These are phyloP conservation scores for Cercophora sp. DNA, from an alignment of 495 filamentous ascomycete species.

Conservation along the genomic window DNA sequence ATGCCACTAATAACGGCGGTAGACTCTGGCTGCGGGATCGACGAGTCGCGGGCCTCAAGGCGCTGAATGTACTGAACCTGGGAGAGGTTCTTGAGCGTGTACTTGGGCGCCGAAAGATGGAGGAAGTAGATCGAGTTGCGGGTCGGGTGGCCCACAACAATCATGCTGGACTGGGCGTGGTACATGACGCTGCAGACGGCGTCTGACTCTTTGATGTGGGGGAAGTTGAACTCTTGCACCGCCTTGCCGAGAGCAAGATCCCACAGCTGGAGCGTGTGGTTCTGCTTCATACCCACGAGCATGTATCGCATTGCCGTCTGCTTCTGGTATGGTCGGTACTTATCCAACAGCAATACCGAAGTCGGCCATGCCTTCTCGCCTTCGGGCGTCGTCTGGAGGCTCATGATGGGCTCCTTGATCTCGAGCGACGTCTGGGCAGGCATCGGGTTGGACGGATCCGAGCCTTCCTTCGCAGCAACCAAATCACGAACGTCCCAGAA, in stretches of 20 bases:
- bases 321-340: conserved; percentile 83
- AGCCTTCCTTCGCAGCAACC: conserved; percentile 52
- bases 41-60: conserved; percentile 65
- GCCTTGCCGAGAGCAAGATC: conserved; percentile 92
- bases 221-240: conserved; percentile 94
- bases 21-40: conserved; percentile 76
- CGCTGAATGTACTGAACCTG: conserved; percentile 83
- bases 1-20: conserved; percentile 96
- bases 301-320: conserved; percentile 85
- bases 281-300: conserved; percentile 97
- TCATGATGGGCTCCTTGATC: conserved; percentile 71
- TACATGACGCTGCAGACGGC: conserved; percentile 95
- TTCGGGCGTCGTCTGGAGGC: conserved; percentile 70
- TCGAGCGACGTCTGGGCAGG: conserved; percentile 59
- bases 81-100: conserved; percentile 71
- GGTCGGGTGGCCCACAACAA: conserved; percentile 92
- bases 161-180: conserved; percentile 82
- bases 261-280: conserved; percentile 98
- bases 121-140: conserved; percentile 97
- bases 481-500: conserved; percentile 94
- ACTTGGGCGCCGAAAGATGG: conserved; percentile 87
- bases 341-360: conserved; percentile 92
- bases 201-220: conserved; percentile 94
- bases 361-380: conserved; percentile 91
- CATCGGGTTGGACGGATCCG: conserved; percentile 47